A percentile compares a stretch with the other conserved stretches of the same genome.
Evolutionary conservation across 495 filamentous ascomycete species (phyloP).

Genomic region (Thermothielavioides terrestris): DNA sequence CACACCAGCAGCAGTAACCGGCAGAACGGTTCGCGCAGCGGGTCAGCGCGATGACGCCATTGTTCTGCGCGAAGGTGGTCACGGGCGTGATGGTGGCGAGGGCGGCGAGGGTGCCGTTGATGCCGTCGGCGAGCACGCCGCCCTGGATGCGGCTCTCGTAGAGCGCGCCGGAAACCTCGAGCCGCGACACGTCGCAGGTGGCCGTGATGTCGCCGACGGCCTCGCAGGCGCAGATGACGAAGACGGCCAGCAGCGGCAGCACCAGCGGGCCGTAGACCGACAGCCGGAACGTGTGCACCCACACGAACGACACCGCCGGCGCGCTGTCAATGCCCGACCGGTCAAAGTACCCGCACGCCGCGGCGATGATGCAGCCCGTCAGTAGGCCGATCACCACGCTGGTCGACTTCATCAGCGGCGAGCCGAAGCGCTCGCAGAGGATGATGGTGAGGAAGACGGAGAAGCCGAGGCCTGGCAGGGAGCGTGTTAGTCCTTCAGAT

Average conservation of each 20-base stretch:
- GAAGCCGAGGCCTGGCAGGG: constrained; percentile 54
- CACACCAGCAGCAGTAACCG: constrained; percentile 57
- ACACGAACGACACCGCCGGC: constrained; percentile 76
- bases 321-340: constrained; percentile 55
- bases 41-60: constrained; percentile 83
- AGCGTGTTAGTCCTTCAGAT: background rate
- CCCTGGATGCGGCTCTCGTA: constrained; percentile 91
- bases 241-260: constrained; percentile 75
- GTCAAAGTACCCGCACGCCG: constrained; percentile 77
- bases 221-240: constrained; percentile 82
- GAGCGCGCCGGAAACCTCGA: constrained; percentile 67
- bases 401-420: constrained; percentile 57
- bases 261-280: constrained; percentile 76
- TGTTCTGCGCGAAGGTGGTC: constrained; percentile 75
- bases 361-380: constrained; percentile 81
- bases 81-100: constrained; percentile 81
- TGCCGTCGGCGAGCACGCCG: constrained; percentile 75
- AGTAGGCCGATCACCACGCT: constrained; percentile 75
- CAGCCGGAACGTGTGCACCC: constrained; percentile 81
- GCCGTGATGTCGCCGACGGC: constrained; percentile 75
- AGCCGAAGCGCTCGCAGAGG: constrained; percentile 76
- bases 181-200: constrained; percentile 71
- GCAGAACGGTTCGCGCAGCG: constrained; percentile 83
- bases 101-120: constrained; percentile 72
- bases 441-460: constrained; percentile 83